phyloP scores from a whole-genome alignment of 306 rosid genomes.

The Quercus gilva region DNA sequence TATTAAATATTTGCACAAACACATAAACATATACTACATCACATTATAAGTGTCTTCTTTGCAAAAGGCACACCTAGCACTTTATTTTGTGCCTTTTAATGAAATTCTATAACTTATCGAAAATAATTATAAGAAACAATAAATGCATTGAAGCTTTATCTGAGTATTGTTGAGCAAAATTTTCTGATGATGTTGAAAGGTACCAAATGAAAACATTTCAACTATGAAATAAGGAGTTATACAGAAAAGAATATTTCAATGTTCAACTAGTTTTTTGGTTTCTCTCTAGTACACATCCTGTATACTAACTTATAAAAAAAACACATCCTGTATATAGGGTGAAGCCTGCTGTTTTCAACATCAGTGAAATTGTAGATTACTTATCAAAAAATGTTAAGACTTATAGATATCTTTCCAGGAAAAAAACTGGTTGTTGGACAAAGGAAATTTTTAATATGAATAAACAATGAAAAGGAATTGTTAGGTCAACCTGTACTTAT shows the following conservation, averaged over 20 bases:
- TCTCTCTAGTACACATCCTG: too few relatives aligned
- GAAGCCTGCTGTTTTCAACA: too few relatives aligned
- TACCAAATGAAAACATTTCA: not conserved
- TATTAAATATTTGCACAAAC: too few relatives aligned
- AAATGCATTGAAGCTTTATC: not conserved
- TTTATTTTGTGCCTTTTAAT: too few relatives aligned
- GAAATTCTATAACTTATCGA: too few relatives aligned
- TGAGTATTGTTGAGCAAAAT: not conserved
- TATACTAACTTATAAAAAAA: too few relatives aligned
- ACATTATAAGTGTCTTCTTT: not conserved
- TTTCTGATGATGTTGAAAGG: not conserved
- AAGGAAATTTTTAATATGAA: not conserved
- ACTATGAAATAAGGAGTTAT: too few relatives aligned
- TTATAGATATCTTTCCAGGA: not conserved
- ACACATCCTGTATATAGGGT: too few relatives aligned
- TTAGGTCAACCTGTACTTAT: not conserved
- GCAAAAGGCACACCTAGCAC: not conserved
- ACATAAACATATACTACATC: not conserved
- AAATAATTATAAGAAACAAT: not conserved
- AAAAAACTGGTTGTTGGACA: not conserved
- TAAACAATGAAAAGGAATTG: not conserved
- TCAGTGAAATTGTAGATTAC: too few relatives aligned
- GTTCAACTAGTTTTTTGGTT: too few relatives aligned
- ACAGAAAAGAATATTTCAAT: too few relatives aligned
- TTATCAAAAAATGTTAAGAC: not conserved